These are phyloP conservation scores for Gracilaria domingensis DNA, from an alignment of 23 red algal species.

Conservation along the genomic window DNA sequence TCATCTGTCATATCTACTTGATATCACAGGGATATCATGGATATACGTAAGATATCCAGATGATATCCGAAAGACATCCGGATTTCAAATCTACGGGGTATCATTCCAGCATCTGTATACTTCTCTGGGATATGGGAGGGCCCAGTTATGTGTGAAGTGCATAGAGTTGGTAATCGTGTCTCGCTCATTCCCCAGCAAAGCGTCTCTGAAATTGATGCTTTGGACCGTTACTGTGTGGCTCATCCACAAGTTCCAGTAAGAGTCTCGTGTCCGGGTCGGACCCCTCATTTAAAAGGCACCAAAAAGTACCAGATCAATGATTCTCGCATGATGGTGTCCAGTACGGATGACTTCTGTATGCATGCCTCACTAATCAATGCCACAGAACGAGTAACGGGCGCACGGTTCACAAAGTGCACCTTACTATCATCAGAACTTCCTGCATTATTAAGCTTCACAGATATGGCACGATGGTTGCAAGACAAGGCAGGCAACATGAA, in stretches of 20 bases:
- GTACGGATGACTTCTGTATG: background rate
- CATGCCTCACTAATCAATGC: background rate
- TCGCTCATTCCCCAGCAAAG: background rate
- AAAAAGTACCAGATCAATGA: background rate
- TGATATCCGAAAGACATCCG: too few relatives aligned
- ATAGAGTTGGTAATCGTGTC: background rate
- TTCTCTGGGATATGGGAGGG: background rate
- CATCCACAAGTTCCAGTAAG: background rate
- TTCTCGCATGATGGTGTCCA: background rate
- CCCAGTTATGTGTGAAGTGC: background rate
- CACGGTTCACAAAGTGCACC: background rate
- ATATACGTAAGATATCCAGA: too few relatives aligned
- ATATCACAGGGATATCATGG: too few relatives aligned
- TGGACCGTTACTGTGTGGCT: background rate
- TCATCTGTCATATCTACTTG: too few relatives aligned
- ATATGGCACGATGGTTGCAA: background rate
- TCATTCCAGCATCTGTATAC: too few relatives aligned
- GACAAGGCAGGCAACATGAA: background rate
- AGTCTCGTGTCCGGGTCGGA: background rate
- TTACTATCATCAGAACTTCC: background rate
- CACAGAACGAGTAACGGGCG: background rate
- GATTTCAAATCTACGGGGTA: too few relatives aligned
- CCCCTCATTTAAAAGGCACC: background rate
- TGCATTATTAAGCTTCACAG: background rate
- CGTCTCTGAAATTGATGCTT: background rate